phyloP scores from a whole-genome alignment of 2,329 filamentous ascomycete species.

The Cladosporium oxysporum region DNA sequence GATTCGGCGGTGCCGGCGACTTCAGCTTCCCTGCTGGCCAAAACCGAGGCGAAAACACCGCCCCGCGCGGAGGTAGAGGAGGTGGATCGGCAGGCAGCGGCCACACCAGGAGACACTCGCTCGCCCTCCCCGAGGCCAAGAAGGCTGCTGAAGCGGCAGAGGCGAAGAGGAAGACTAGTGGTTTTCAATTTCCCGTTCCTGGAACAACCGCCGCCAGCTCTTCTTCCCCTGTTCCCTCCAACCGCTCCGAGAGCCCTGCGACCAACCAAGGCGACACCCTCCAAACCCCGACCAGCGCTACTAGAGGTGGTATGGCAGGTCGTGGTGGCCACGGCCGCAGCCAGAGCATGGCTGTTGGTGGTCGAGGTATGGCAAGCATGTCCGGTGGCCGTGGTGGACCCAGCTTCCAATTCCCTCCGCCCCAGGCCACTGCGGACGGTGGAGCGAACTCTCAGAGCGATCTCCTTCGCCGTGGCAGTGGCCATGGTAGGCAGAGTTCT shows the following conservation, averaged over 20 bases:
- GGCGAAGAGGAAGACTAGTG: slow-evolving; percentile 91
- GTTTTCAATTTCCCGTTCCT: slow-evolving; percentile 90
- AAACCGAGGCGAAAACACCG: slow-evolving; percentile 58
- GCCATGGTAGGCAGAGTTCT: slow-evolving; percentile 79
- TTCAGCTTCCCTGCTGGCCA: slow-evolving; percentile 50
- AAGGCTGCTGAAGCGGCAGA: slow-evolving; percentile 96
- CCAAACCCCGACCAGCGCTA: slow-evolving; percentile 26
- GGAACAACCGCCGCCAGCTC: slow-evolving; percentile 58
- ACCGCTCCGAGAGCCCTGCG: slow-evolving; percentile 60
- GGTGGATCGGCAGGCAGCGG: slow-evolving; percentile 69
- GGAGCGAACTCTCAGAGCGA: slow-evolving; percentile 56
- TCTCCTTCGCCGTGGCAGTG: slow-evolving; percentile 74
- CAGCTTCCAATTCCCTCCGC: slow-evolving; percentile 67
- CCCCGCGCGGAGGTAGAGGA: slow-evolving; percentile 67
- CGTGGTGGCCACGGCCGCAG: slow-evolving; percentile 64
- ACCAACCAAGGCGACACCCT: slow-evolving; percentile 41
- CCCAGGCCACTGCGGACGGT: slow-evolving; percentile 52
- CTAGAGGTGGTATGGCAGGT: slow-evolving; percentile 40
- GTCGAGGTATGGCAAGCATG: slow-evolving; percentile 64
- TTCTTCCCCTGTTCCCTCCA: slow-evolving; percentile 47
- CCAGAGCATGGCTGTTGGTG: slow-evolving; percentile 83
- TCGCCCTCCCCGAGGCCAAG: slow-evolving; percentile 93
- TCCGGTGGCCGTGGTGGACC: slow-evolving; percentile 60
- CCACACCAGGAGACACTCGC: slow-evolving; percentile 90
- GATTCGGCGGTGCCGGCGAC: slow-evolving; percentile 70